Base-by-base conservation (phyloP, 495 filamentous ascomycete species). In the Darksidea phi region DNA sequence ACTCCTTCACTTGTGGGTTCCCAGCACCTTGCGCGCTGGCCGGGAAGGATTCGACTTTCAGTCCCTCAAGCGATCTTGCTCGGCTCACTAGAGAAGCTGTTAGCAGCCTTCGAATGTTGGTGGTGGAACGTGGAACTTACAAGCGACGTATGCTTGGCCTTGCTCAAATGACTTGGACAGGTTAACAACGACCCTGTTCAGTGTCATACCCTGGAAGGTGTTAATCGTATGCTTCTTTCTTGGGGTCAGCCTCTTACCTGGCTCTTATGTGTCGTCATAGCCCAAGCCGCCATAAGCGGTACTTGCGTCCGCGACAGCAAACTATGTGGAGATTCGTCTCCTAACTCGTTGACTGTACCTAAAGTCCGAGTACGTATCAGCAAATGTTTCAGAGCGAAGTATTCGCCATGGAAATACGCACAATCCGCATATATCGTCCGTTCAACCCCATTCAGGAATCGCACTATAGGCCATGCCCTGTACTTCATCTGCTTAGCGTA, bases 391-490 rank as follows among this genome's bases (percentile, higher is more conserved):
- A 10, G 28, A 32, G 28, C 10, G 10, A 32, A 10, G 28, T 3
- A 4, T 10, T 3, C 10, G 28, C 28, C 3, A 10, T 32, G 28
- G 28, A 32, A 32, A 32, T 32, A 32, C 28, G 28, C 28, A 32
- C 80, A 83, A 6, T 80, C 68, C 0, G 82, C 72, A 21, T 72
- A 76, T 18, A 84, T 80, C 0, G 73, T 73, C 12, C 72, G 64
- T 4, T 18, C 53, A 1, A 59, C 32, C 5, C 63, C 59, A 48
- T 72, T 68, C 0, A 52, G 43, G 63, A 79, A 79, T 5, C 48
- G 34, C 3, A 79, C 76, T 21, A 75, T 43, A 6, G 77, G 77
- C 56, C 69, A 64, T 3, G 28, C 41, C 15, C 54, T 67, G 42
- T 58, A 26, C 11, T 38, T 25, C 11, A 43, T 54, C 12, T 46